Evolutionary conservation across 331 rosid species (phyloP).

Genomic region (Rosa hybrid): DNA sequence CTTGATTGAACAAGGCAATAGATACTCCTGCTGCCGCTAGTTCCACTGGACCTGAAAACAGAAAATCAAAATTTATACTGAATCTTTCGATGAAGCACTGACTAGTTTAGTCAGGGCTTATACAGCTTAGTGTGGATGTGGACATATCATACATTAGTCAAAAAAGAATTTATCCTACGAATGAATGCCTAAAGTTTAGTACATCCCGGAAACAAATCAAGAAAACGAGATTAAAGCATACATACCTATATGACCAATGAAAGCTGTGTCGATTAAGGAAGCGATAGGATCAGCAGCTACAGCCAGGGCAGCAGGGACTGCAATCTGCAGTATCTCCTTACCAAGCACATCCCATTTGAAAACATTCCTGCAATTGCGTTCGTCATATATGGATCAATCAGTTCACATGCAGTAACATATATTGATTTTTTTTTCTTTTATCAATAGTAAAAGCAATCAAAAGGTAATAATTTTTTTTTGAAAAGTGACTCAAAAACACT

Average conservation of each 20-base stretch:
- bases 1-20: slow-evolving; percentile 93
- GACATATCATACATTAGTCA: neutral
- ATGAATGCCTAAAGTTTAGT: neutral
- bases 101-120: too few relatives aligned
- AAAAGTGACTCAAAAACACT: neutral
- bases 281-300: slow-evolving; percentile 98
- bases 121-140: neutral
- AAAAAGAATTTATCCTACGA: neutral
- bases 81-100: neutral
- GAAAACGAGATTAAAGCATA: neutral
- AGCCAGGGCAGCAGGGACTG: slow-evolving; percentile 87
- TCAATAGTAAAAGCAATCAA: neutral
- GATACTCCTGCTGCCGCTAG: slow-evolving; percentile 96
- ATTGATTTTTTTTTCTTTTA: neutral
- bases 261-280: slow-evolving; percentile 90
- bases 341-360: slow-evolving; percentile 75
- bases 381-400: neutral
- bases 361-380: slow-evolving; percentile 47
- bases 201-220: neutral
- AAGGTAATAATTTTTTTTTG: too few relatives aligned
- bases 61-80: neutral
- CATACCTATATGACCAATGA: slow-evolving; percentile 87
- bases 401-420: neutral
- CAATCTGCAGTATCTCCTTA: slow-evolving; percentile 77
- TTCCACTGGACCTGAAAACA: slow-evolving; percentile 71